A percentile compares a stretch with the other conserved stretches of the same genome.
Conservation (phyloP, 1,284 basidiomycete species). For the Inonotus hispidus region DNA sequence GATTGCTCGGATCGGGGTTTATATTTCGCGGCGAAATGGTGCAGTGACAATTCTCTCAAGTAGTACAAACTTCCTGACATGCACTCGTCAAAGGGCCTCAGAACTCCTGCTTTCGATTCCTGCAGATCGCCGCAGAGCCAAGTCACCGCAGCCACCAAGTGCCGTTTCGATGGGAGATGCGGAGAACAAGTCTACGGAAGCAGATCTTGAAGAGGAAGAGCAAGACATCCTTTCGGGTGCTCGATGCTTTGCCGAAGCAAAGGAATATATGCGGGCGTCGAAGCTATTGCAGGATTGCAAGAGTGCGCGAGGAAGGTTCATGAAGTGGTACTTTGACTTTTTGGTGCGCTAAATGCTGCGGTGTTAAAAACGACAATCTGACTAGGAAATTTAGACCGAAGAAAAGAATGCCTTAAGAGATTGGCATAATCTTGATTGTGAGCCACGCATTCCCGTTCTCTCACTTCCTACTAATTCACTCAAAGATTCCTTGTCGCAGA, state of each 20-base stretch:
- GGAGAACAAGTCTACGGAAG: slow-evolving; percentile 31
- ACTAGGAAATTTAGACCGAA: slow-evolving; percentile 39
- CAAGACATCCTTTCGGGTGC: slow-evolving; percentile 68
- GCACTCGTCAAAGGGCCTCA: slow-evolving; percentile 49
- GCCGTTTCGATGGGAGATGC: slow-evolving; percentile 23
- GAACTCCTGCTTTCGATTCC: slow-evolving; percentile 65
- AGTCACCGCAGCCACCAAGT: slow-evolving; percentile 22
- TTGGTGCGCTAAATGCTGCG: slow-evolving; percentile 54
- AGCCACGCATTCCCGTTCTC: slow-evolving; percentile 29
- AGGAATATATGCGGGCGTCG: slow-evolving; percentile 76
- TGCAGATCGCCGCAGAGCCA: slow-evolving; percentile 29
- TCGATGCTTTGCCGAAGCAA: slow-evolving; percentile 70
- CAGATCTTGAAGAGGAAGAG: slow-evolving; percentile 54
- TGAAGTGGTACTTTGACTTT: slow-evolving; percentile 79
- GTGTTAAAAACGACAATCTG: background rate
- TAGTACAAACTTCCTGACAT: background rate
- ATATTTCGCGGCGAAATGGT: slow-evolving; percentile 69
- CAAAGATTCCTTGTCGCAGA: slow-evolving; percentile 1
- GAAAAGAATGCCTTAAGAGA: slow-evolving; percentile 64
- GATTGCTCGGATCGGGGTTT: slow-evolving; percentile 54
- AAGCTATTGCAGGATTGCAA: slow-evolving; percentile 57
- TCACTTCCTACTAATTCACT: slow-evolving; percentile 23
- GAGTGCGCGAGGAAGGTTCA: slow-evolving; percentile 71
- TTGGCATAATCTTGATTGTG: slow-evolving; percentile 72
- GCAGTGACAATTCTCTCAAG: slow-evolving; percentile 22